Conservation (phyloP, 2,329 filamentous ascomycete species). For the Colletotrichum zoysiae region DNA sequence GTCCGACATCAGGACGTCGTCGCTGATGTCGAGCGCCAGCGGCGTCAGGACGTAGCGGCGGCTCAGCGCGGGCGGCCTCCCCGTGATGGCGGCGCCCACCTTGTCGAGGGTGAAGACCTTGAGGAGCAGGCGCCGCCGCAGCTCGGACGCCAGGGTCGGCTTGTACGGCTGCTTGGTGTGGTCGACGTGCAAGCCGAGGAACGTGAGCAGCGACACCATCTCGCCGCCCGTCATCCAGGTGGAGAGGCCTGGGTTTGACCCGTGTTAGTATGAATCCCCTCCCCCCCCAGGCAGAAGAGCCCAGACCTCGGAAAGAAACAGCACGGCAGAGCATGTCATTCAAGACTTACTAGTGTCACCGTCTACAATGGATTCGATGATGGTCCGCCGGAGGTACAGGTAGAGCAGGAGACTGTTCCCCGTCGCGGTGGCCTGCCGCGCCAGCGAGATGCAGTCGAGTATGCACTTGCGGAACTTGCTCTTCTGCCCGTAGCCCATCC, state of each 20-base stretch:
- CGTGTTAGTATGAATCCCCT: neutral
- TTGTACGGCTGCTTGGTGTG: slow-evolving; percentile 46
- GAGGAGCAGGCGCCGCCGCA: slow-evolving; percentile 51
- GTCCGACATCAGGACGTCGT: slow-evolving; percentile 61
- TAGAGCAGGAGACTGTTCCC: slow-evolving; percentile 56
- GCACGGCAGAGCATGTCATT: too few species aligned
- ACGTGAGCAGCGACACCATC: slow-evolving; percentile 52
- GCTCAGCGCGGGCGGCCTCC: slow-evolving; percentile 65
- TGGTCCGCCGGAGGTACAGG: slow-evolving; percentile 51
- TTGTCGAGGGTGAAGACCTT: slow-evolving; percentile 62
- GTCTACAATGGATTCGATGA: slow-evolving; percentile 53
- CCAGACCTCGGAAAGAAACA: neutral
- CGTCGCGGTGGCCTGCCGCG: slow-evolving; percentile 41
- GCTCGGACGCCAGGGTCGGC: slow-evolving; percentile 53
- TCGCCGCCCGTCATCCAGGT: slow-evolving; percentile 56
- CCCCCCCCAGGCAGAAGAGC: too few species aligned
- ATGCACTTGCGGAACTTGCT: slow-evolving; percentile 4
- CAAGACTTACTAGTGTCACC: slow-evolving; percentile 56
- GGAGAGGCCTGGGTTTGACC: slow-evolving; percentile 47
- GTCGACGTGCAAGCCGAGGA: slow-evolving; percentile 52
- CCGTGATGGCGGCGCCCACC: slow-evolving; percentile 63
- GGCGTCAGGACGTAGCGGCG: slow-evolving; percentile 67
- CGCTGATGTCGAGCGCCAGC: slow-evolving; percentile 66
- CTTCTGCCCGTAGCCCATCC: neutral
- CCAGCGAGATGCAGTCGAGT: slow-evolving; percentile 52